Evolutionary conservation across 163 green algal species (phyloP), one percentile per base, ranked within the genome.

Genomic region (Prototheca stagnorum): DNA sequence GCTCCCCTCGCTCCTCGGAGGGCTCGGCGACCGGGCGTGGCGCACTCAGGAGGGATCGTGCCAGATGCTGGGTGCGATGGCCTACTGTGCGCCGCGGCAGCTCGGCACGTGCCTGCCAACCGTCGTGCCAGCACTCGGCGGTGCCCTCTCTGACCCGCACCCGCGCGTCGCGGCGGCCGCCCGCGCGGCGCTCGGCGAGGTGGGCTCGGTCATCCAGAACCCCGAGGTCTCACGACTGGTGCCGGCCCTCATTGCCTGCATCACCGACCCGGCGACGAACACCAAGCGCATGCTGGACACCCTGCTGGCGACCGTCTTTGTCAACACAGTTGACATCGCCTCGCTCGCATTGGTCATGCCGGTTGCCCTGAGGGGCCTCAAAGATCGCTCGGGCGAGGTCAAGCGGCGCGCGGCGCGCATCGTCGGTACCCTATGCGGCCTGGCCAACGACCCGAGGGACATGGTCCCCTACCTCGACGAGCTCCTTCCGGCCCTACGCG

Each of bases 31-130:
- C 58, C 77, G 71, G 44, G 52, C 70, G 37, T 98, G 88, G 88
- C 73, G 88, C 49, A 95, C 84, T 37, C 95, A 98, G 81, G 80
- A 95, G 63, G 88, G 86, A 58, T 84, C 66, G 54, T 82, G 90
- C 49, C 58, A 73, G 77, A 69, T 98, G 54, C 78, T 98, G 69
- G 88, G 85, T 33, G 70, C 88, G 26, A 98, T 96, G 85, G 81
- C 89, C 5, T 75, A 85, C 66, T 93, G 81, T 57, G 86, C 86
- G 9, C 89, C 89, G 56, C 86, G 86, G 59, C 89, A 97, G 77
- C 77, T 98, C 16, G 78, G 73, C 29, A 75, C 75, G 37, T 88
- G 72, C 61, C 70, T 98, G 64, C 89, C 89, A 25, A 81, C 70
- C 29, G 80, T 96, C 45, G 85, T 98, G 47, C 89, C 89, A 8